Evolutionary conservation across 2,329 filamentous ascomycete genomes (phyloP).

Genomic region (Claviceps arundinis): DNA sequence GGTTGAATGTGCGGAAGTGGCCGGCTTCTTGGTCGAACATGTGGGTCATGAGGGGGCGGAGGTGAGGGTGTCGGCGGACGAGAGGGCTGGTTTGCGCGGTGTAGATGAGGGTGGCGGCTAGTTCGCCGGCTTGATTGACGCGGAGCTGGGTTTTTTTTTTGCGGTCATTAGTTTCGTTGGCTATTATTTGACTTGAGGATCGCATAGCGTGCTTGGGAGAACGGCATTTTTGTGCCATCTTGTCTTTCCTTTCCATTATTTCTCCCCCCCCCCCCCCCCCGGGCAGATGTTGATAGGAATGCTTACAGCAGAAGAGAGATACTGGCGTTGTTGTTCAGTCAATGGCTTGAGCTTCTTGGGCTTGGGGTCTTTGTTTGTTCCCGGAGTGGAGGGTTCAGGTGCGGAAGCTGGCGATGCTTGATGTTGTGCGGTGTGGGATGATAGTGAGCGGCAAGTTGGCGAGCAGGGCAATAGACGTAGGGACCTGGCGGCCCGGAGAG

Average conservation of each 20-base stretch:
- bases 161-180: too few species aligned
- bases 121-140: constrained; percentile 93
- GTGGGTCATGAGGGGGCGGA: constrained; percentile 84
- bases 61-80: constrained; percentile 66
- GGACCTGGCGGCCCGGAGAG: constrained; percentile 3
- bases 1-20: constrained; percentile 78
- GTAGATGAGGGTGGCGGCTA: constrained; percentile 95
- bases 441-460: constrained; percentile 3
- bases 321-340: constrained; percentile 56
- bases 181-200: too few species aligned
- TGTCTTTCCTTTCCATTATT: too few species aligned
- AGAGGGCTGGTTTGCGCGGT: constrained; percentile 75
- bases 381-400: background rate
- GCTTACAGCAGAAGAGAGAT: constrained; percentile 58
- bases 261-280: too few species aligned
- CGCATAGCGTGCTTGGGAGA: too few species aligned
- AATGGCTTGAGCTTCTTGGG: constrained; percentile 37
- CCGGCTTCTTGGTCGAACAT: constrained; percentile 96
- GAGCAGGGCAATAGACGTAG: background rate
- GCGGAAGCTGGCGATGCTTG: background rate
- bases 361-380: background rate
- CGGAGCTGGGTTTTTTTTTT: constrained; percentile 44
- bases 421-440: constrained; percentile 5
- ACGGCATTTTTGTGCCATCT: too few species aligned
- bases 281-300: background rate